Conservation (phyloP, 176 grass and related monocot genomes). For the Tillandsia leiboldiana region DNA sequence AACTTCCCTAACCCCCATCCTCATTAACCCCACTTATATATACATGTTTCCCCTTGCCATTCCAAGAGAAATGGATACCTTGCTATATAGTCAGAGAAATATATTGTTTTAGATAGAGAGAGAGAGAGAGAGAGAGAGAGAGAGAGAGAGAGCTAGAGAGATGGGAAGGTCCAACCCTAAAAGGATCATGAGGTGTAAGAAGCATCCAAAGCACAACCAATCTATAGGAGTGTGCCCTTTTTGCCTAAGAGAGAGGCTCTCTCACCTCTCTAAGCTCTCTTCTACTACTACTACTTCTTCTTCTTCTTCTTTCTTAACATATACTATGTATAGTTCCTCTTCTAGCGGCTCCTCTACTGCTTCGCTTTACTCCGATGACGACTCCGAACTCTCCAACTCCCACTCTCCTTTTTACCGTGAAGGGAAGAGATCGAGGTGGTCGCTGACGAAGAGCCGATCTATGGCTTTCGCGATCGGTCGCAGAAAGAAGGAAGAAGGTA, state of each 20-base stretch:
- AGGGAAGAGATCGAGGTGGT: not conserved
- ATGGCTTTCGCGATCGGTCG: not conserved
- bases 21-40: not conserved
- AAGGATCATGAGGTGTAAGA: not conserved
- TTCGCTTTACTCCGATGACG: conserved; percentile 1
- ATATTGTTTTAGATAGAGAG: no score
- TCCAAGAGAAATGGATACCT: not conserved
- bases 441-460: conserved; percentile 20
- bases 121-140: no score
- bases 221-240: conserved; percentile 6
- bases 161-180: conserved; percentile 7
- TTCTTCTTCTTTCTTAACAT: not conserved
- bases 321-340: not conserved
- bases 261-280: conserved; percentile 4
- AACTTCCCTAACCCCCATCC: not conserved
- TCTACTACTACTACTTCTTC: not conserved
- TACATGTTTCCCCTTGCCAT: not conserved
- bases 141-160: not conserved
- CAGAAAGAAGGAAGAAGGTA: not conserved
- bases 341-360: not conserved
- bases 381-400: conserved; percentile 2
- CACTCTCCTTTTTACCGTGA: not conserved
- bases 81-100: not conserved
- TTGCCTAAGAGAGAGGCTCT: conserved; percentile 8
- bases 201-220: conserved; percentile 4